Evolutionary conservation across 768 basidiomycete species (phyloP).

Genomic region (Lentinula sp.): DNA sequence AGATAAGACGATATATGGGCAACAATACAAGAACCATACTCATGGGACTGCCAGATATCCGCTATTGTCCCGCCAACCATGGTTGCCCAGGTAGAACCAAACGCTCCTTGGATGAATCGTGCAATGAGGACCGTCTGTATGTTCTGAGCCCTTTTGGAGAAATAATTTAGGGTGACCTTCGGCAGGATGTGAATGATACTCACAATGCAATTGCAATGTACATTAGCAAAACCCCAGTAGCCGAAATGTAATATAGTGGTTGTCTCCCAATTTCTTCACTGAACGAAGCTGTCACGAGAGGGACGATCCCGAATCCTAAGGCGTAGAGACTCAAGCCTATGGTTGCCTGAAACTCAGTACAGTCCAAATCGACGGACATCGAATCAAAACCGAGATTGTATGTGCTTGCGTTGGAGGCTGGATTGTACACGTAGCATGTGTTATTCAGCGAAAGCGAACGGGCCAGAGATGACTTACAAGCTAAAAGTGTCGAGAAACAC

Average conservation of each 20-base stretch:
- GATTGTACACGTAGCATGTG: background rate
- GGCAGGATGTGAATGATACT: slow-evolving; percentile 10
- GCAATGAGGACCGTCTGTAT: slow-evolving; percentile 60
- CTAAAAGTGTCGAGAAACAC: slow-evolving; percentile 40
- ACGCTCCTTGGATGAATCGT: slow-evolving; percentile 60
- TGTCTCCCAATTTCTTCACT: slow-evolving; percentile 70
- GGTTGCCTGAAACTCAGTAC: slow-evolving; percentile 37
- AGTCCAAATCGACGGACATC: slow-evolving; percentile 47
- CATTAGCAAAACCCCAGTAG: slow-evolving; percentile 41
- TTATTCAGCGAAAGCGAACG: background rate
- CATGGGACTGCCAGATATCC: slow-evolving; percentile 59
- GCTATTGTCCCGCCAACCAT: slow-evolving; percentile 74
- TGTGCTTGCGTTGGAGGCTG: slow-evolving; percentile 45
- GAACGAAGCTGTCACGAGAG: slow-evolving; percentile 61
- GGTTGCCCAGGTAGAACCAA: slow-evolving; percentile 63
- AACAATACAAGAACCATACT: slow-evolving; percentile 32
- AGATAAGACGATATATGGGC: background rate
- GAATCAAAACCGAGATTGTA: slow-evolving; percentile 51
- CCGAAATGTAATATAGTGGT: slow-evolving; percentile 49
- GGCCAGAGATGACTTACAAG: slow-evolving; percentile 27
- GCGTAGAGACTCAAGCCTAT: slow-evolving; percentile 48
- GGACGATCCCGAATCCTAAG: slow-evolving; percentile 56
- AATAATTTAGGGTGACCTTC: background rate
- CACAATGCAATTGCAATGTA: slow-evolving; percentile 44
- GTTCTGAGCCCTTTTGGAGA: slow-evolving; percentile 31